phyloP scores from a whole-genome alignment of 2,329 filamentous ascomycete species.

The Hypocreales sp. region DNA sequence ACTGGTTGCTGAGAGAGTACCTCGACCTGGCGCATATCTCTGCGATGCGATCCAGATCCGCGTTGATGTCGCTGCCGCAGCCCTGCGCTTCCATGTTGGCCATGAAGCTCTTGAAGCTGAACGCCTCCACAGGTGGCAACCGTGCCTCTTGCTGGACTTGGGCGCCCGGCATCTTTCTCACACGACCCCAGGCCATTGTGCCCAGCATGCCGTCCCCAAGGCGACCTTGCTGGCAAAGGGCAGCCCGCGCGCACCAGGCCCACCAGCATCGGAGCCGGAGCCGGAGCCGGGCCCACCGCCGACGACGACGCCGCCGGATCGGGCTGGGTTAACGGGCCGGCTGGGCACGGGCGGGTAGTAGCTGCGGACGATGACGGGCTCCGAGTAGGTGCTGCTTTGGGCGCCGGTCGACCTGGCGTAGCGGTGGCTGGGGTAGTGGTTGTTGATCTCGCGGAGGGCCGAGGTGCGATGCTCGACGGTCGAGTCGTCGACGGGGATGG shows the following conservation, averaged over 20 bases:
- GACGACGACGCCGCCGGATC: conserved; percentile 12
- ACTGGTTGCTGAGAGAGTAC: conserved; percentile 51
- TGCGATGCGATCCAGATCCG: conserved; percentile 48
- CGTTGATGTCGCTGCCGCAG: conserved; percentile 29
- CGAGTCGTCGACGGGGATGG: conserved; percentile 39
- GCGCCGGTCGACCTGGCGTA: conserved; percentile 41
- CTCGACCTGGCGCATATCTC: conserved; percentile 51
- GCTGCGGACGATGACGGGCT: conserved; percentile 50
- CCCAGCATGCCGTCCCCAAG: conserved; percentile 23
- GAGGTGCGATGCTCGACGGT: conserved; percentile 42
- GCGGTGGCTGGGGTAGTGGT: conserved; percentile 39
- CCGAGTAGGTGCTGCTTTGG: conserved; percentile 42
- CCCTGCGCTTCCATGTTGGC: conserved; percentile 33
- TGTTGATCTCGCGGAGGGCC: conserved; percentile 43
- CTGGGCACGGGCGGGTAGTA: conserved; percentile 34
- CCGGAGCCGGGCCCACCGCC: conserved; percentile 10
- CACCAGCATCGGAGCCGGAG: conserved; percentile 11
- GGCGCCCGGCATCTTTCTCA: conserved; percentile 16
- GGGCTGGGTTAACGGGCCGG: conserved; percentile 15
- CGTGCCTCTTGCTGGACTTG: conserved; percentile 22
- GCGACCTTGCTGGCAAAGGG: conserved; percentile 16
- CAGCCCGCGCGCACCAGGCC: conserved; percentile 14
- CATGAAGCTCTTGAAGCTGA: conserved; percentile 50
- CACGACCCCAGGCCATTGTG: conserved; percentile 26
- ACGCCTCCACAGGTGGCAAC: conserved; percentile 46